phyloP scores from a whole-genome alignment of 306 rosid genomes.

The Crataegus laevigata region DNA sequence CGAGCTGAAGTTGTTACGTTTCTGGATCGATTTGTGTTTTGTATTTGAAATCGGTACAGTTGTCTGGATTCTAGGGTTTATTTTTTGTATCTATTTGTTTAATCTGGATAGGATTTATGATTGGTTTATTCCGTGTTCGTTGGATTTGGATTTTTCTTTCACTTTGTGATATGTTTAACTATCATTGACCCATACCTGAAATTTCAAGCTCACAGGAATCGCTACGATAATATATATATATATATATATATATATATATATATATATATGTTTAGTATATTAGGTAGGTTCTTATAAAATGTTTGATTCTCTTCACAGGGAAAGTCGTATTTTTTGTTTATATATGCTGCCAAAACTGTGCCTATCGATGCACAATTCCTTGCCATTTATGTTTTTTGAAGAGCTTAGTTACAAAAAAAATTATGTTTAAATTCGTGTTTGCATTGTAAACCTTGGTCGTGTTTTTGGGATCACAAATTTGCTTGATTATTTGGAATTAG shows the following conservation, averaged over 20 bases:
- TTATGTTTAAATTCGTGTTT: neutral
- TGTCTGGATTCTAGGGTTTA: conserved; percentile 1
- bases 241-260: neutral
- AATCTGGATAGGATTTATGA: neutral
- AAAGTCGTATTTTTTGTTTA: neutral
- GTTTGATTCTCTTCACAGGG: neutral
- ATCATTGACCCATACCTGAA: neutral
- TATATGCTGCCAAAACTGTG: neutral
- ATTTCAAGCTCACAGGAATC: neutral
- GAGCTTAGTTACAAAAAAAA: neutral
- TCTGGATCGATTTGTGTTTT: neutral
- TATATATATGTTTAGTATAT: neutral
- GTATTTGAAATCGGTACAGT: neutral
- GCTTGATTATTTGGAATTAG: neutral
- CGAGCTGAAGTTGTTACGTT: neutral
- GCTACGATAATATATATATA: neutral
- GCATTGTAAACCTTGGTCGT: too few relatives aligned
- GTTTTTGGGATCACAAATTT: too few relatives aligned
- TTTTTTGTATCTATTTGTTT: neutral
- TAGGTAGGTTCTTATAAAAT: neutral
- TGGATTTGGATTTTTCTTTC: neutral
- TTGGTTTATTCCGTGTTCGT: neutral
- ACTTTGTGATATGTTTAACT: neutral
- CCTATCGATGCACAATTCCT: neutral
- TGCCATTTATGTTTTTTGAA: neutral